Evolutionary conservation across 345 rosid genomes (phyloP).

Genomic region (Theobroma cacao): DNA sequence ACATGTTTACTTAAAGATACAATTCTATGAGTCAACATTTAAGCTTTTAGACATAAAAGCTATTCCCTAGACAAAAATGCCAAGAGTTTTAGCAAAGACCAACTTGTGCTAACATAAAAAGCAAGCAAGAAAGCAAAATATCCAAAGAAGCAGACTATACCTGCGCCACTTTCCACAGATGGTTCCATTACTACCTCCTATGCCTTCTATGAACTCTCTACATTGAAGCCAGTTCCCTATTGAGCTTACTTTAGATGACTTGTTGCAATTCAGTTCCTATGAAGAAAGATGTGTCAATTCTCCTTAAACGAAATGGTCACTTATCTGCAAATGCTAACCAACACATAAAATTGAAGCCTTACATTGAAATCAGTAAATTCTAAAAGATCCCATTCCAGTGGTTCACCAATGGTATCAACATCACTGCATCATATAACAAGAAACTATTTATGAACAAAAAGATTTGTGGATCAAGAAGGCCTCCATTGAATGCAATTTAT

Average conservation of each 20-base stretch:
- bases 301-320: background rate
- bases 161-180: conserved; percentile 99
- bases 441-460: conserved; percentile 1
- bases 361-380: conserved; percentile 38
- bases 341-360: conserved; percentile 30
- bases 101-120: background rate
- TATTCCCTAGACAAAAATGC: background rate
- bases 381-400: conserved; percentile 39
- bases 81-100: background rate
- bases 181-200: conserved; percentile 41
- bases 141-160: conserved; percentile 24
- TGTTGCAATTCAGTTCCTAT: conserved; percentile 42
- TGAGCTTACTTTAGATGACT: conserved; percentile 30
- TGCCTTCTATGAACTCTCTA: conserved; percentile 41
- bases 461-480: background rate
- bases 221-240: conserved; percentile 95
- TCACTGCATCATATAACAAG: conserved; percentile 47
- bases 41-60: background rate
- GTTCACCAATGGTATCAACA: conserved; percentile 43
- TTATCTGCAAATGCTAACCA: background rate
- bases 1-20: background rate
- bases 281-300: conserved; percentile 19
- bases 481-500: background rate
- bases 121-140: background rate
- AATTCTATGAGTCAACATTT: background rate